Evolutionary conservation across 176 grass and related monocot species (phyloP).

Genomic region (Oryza officinalis): DNA sequence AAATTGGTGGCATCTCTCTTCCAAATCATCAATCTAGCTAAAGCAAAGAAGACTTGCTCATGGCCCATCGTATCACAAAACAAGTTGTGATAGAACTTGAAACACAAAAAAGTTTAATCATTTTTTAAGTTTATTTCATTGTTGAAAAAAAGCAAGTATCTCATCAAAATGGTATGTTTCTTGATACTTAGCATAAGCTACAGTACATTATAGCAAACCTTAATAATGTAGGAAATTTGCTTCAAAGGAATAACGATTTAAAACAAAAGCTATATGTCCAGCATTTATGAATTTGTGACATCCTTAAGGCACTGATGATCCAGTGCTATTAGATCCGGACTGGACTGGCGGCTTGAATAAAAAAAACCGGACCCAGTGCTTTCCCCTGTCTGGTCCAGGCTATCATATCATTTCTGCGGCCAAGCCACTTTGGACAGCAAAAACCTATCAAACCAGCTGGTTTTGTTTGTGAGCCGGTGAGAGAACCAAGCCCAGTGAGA

Average conservation of each 20-base stretch:
- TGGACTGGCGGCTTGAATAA: too few relatives aligned
- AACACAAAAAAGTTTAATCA: neutral
- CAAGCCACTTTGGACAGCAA: too few relatives aligned
- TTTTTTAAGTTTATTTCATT: neutral
- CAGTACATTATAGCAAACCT: neutral
- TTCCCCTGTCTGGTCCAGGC: too few relatives aligned
- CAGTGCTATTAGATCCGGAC: too few relatives aligned
- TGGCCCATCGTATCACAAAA: neutral
- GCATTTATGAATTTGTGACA: neutral
- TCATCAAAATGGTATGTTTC: neutral
- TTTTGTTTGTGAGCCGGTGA: too few relatives aligned
- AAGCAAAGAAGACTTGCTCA: neutral
- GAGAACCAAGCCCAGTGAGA: too few relatives aligned
- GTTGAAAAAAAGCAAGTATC: neutral
- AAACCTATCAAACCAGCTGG: too few relatives aligned
- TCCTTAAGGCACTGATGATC: neutral
- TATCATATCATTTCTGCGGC: too few relatives aligned
- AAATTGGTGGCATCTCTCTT: neutral
- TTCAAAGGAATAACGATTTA: neutral
- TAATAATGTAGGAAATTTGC: neutral
- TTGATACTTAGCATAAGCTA: neutral
- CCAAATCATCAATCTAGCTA: neutral
- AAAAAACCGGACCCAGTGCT: too few relatives aligned
- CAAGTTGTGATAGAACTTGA: neutral
- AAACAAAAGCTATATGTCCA: neutral